Conservation (phyloP, 2,329 filamentous ascomycete species). For the Fusarium sp. region DNA sequence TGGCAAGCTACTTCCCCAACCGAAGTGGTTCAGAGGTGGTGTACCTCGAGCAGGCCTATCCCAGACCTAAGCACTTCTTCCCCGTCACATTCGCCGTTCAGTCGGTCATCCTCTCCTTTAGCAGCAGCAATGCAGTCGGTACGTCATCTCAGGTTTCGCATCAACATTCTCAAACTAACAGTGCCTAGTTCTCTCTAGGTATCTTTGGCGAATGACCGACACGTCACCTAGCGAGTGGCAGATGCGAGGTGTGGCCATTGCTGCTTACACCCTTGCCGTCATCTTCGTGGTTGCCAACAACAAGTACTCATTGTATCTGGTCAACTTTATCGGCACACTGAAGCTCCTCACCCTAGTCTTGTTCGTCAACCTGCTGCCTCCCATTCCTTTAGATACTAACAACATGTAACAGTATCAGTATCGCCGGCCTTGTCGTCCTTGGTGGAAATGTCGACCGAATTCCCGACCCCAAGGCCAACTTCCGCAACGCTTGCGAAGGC, state of each 20-base stretch:
- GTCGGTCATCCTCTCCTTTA: constrained; percentile 69
- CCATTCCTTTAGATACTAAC: constrained; percentile 42
- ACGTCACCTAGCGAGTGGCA: constrained; percentile 64
- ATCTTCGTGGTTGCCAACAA: constrained; percentile 64
- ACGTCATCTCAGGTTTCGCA: constrained; percentile 35
- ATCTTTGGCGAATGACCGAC: constrained; percentile 66
- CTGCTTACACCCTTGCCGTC: constrained; percentile 66
- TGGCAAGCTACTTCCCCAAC: constrained; percentile 70
- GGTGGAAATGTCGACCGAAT: constrained; percentile 47
- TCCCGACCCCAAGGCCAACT: constrained; percentile 48
- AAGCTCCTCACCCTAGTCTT: constrained; percentile 71
- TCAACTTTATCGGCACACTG: constrained; percentile 64
- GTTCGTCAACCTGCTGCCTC: neutral
- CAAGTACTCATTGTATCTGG: constrained; percentile 62
- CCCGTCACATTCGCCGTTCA: constrained; percentile 70
- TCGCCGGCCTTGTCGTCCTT: constrained; percentile 68
- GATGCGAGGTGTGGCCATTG: constrained; percentile 70
- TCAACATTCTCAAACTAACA: constrained; percentile 44
- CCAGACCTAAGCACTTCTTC: constrained; percentile 69
- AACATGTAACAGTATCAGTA: constrained; percentile 55
- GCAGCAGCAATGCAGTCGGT: constrained; percentile 67
- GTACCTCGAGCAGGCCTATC: constrained; percentile 72
- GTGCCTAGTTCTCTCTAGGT: constrained; percentile 63
- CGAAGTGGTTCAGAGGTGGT: constrained; percentile 71
- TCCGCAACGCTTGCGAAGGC: constrained; percentile 48